A percentile compares a stretch with the other conserved stretches of the same genome.
Conservation (phyloP, 768 basidiomycete genomes). For the Leccinum aurantiacum region DNA sequence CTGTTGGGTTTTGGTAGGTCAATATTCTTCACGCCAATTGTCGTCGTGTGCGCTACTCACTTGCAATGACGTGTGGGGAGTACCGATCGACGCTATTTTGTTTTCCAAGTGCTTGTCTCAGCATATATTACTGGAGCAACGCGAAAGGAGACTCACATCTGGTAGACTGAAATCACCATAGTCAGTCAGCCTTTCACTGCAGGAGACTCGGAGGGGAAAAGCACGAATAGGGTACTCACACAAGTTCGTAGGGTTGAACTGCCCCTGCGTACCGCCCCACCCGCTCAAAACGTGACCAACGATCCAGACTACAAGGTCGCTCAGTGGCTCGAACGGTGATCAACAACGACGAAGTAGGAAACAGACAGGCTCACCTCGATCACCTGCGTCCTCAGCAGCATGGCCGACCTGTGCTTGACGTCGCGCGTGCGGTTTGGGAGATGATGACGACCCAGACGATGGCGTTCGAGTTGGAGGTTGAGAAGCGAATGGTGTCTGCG, state of each 20-base stretch:
- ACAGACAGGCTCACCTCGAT: slow-evolving; percentile 35
- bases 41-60: slow-evolving; percentile 23
- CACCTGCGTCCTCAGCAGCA: slow-evolving; percentile 48
- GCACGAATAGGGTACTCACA: slow-evolving; percentile 31
- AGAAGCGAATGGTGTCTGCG: slow-evolving; percentile 21
- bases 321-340: not conserved
- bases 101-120: not conserved
- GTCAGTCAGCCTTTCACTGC: slow-evolving; percentile 1
- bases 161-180: slow-evolving; percentile 38
- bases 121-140: not conserved
- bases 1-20: slow-evolving; percentile 28
- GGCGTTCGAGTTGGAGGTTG: slow-evolving; percentile 45
- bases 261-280: slow-evolving; percentile 43
- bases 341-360: not conserved
- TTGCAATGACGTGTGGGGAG: slow-evolving; percentile 11
- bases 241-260: slow-evolving; percentile 44
- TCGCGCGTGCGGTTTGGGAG: too few relatives aligned
- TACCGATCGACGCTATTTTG: slow-evolving; percentile 30
- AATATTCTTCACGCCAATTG: not conserved
- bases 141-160: slow-evolving; percentile 35
- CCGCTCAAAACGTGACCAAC: slow-evolving; percentile 50
- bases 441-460: too few relatives aligned
- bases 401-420: slow-evolving; percentile 22
- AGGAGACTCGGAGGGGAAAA: not conserved
- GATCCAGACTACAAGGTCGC: slow-evolving; percentile 42